phyloP scores from a whole-genome alignment of 352 stramenopile genomes.

The Aphanomyces cochlioides region DNA sequence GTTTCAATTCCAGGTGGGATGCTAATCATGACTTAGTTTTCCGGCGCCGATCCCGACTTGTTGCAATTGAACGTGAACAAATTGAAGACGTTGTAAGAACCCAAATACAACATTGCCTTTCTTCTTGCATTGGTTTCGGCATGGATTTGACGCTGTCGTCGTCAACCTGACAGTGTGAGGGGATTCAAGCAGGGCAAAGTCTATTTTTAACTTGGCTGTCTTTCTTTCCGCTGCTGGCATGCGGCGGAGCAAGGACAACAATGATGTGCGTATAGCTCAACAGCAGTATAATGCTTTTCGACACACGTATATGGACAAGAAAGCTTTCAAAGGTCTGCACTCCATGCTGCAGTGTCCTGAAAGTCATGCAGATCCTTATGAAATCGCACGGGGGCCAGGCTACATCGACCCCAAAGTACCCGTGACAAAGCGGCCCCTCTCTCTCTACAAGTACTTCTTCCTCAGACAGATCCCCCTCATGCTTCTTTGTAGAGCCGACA shows the following conservation, averaged over 20 bases:
- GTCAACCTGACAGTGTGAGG: too few relatives aligned
- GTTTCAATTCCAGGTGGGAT: not conserved
- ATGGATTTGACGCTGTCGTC: too few relatives aligned
- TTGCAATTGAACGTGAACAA: slow-evolving; percentile 69
- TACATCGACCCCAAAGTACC: slow-evolving; percentile 10
- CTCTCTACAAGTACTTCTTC: slow-evolving; percentile 23
- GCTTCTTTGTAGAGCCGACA: slow-evolving; percentile 20
- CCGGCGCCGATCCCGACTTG: slow-evolving; percentile 71
- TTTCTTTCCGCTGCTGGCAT: not conserved
- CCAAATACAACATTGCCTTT: too few relatives aligned
- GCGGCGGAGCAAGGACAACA: slow-evolving; percentile 18
- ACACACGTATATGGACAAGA: slow-evolving; percentile 24
- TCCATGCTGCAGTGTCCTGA: not conserved
- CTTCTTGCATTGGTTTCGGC: too few relatives aligned
- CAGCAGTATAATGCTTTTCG: slow-evolving; percentile 21
- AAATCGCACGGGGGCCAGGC: slow-evolving; percentile 21
- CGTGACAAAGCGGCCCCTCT: slow-evolving; percentile 15
- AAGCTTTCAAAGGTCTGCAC: not conserved
- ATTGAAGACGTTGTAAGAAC: slow-evolving; percentile 58
- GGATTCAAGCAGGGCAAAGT: not conserved
- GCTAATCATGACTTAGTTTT: slow-evolving; percentile 47
- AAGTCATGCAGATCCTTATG: slow-evolving; percentile 12
- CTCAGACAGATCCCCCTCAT: not conserved
- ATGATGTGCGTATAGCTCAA: slow-evolving; percentile 2
- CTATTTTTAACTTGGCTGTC: not conserved